Evolutionary conservation across 495 filamentous ascomycete genomes (phyloP).

Genomic region (Neurospora sp.): DNA sequence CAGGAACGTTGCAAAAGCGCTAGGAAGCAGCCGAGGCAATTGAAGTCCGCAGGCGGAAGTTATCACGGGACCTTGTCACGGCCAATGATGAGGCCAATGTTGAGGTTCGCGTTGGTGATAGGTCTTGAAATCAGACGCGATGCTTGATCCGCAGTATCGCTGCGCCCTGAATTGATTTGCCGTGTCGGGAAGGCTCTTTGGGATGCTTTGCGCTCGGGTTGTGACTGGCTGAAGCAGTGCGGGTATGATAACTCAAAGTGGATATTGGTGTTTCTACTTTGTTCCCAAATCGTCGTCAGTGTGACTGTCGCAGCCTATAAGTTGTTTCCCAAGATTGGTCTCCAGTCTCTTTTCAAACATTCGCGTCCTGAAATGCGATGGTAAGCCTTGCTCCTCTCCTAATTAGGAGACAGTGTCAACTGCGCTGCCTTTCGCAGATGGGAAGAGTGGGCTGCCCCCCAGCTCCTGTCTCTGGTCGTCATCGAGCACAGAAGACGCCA

Average conservation of each 20-base stretch:
- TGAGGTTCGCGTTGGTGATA: slow-evolving; percentile 33
- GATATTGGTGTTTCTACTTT: slow-evolving; percentile 11
- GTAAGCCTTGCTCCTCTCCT: neutral
- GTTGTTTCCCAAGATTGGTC: slow-evolving; percentile 5
- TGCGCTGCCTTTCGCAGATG: neutral
- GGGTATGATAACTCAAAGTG: slow-evolving; percentile 6
- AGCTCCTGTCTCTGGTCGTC: neutral
- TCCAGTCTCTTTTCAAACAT: slow-evolving; percentile 6
- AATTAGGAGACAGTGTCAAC: neutral
- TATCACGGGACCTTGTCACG: slow-evolving; percentile 39
- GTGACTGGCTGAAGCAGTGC: slow-evolving; percentile 22
- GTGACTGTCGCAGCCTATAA: slow-evolving; percentile 17
- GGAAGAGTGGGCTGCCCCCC: neutral
- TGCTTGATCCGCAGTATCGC: slow-evolving; percentile 26
- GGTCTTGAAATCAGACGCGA: slow-evolving; percentile 29
- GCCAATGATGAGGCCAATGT: slow-evolving; percentile 34
- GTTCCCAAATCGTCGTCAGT: slow-evolving; percentile 2
- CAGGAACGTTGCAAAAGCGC: slow-evolving; percentile 27
- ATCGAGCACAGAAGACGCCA: neutral
- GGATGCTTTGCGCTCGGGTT: slow-evolving; percentile 21
- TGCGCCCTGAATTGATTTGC: slow-evolving; percentile 37
- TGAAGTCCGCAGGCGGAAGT: slow-evolving; percentile 35
- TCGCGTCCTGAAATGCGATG: neutral
- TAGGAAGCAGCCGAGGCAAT: slow-evolving; percentile 27
- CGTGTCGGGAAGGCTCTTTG: slow-evolving; percentile 13